Evolutionary conservation across 2,329 filamentous ascomycete species (phyloP), one percentile per base, ranked within the genome.

Genomic region (Zasmidium citrigriseum): DNA sequence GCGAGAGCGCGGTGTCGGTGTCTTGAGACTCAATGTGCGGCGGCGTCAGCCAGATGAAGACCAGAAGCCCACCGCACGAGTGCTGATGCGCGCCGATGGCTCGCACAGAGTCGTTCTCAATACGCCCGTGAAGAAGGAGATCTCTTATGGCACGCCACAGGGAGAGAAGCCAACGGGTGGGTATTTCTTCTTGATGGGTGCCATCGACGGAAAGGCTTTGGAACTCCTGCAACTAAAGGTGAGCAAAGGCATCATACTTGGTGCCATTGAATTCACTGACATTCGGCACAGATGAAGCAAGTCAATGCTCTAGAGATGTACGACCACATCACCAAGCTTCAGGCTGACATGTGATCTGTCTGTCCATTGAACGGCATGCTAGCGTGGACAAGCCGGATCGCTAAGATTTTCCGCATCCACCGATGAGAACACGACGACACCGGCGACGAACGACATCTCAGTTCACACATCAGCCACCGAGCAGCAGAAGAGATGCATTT

Each of bases 61-160:
- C 10, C 82, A 85, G 57, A 82, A 72, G 53, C 74, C 75, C 38
- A 80, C 78, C 60, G 83, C 88, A 22, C 89, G 93, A 45, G 84
- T 98, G 64, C 84, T 98, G 61, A 92, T 97, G 86, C 88, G 93
- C 18, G 91, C 96, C 65, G 93, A 97, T 69, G 91, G 92, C 60
- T 95, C 91, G 1, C 87, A 93, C 68, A 86, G 91, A 21, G 86
- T 98, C 54, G 87, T 96, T 61, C 80, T 98, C 52, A 98, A 98
- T 76, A 91, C 89, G 1, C 86, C 87, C 1, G 82, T 98, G 59
- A 84, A 91, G 59, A 88, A 90, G 57, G 85, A 87, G 4, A 89
- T 96, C 83, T 86, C 86, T 46, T 91, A 96, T 69, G 88, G 91
- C 60, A 86, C 92, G 62, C 70, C 76, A 3, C 72, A 75, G 44